Percentiles rank a stretch among this genome's conserved stretches.
Conservation (phyloP, 257 asterid genomes). For the Nicotiana undulata region DNA sequence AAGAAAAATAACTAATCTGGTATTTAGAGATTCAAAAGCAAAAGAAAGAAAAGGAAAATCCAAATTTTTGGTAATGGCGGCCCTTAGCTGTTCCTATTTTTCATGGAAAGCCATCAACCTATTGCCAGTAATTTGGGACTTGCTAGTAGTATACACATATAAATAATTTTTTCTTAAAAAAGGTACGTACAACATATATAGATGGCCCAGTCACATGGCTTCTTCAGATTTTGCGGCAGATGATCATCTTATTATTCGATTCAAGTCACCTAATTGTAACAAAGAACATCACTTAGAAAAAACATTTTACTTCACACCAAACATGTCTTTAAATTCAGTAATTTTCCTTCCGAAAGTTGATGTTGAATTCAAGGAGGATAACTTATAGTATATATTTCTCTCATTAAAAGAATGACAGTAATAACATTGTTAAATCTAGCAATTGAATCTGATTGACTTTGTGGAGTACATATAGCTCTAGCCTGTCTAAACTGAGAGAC, state of each 20-base stretch:
- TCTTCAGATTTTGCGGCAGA: not conserved
- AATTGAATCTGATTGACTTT: not conserved
- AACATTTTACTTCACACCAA: not conserved
- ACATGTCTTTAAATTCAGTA: not conserved
- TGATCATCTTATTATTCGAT: not conserved
- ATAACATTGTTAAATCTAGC: not conserved
- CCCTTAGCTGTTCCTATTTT: not conserved
- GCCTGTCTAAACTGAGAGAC: not conserved
- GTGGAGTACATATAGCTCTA: not conserved
- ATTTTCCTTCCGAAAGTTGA: not conserved
- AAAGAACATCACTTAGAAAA: not conserved
- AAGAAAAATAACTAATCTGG: too few species aligned
- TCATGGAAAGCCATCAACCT: not conserved
- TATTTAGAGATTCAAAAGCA: not conserved
- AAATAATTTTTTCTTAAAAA: too few species aligned
- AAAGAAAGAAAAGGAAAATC: not conserved
- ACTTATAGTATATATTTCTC: not conserved
- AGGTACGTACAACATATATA: not conserved
- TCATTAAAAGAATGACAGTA: not conserved
- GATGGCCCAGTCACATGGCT: slow-evolving; percentile 5
- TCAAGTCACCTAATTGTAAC: not conserved
- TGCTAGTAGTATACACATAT: not conserved
- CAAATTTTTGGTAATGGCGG: not conserved
- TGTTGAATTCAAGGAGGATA: not conserved
- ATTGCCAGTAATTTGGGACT: not conserved